Evolutionary conservation across 495 filamentous ascomycete genomes (phyloP), one percentile per base, ranked within the genome.

Genomic region (Penicillium chermesinum): DNA sequence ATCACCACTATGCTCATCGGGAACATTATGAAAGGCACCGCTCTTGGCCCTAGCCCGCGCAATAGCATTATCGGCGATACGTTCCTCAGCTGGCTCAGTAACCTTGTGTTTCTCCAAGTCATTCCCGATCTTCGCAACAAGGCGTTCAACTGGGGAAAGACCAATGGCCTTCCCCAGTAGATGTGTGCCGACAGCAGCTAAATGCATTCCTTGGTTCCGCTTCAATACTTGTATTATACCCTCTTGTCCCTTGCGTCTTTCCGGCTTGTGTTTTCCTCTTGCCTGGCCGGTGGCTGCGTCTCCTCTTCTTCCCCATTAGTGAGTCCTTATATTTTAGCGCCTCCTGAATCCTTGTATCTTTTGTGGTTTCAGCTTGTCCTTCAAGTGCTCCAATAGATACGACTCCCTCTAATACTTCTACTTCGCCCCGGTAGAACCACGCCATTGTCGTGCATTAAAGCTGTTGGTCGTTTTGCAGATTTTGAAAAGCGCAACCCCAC

Each of bases 1-100:
- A 78, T 95, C 32, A 81, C 84, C 3, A 86, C 87, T 14, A 83
- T 78, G 45, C 81, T 83, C 21, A 40, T 71, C 50, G 85, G 88
- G 12, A 59, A 77, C 46, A 48, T 85, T 44, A 84, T 96, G 81
- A 79, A 84, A 46, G 82, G 74, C 33, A 50, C 62, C 16, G 59
- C 72, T 20, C 63, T 75, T 30, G 72, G 72, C 12, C 55, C 61
- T 30, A 73, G 70, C 52, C 72, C 70, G 35, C 55, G 66, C 44
- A 75, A 75, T 52, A 64, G 52, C 37, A 49, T 66, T 15, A 37
- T 75, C 34, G 57, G 62, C 17, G 72, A 75, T 50, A 75, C 70
- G 9, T 55, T 69, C 48, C 58, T 63, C 20, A 62, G 70, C 49
- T 75, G 72, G 70, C 49, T 75, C 12, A 73, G 69, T 50, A 70